Base-by-base conservation (phyloP, 371 early-diverging fungal genomes). In the Nosema granulosis region DNA sequence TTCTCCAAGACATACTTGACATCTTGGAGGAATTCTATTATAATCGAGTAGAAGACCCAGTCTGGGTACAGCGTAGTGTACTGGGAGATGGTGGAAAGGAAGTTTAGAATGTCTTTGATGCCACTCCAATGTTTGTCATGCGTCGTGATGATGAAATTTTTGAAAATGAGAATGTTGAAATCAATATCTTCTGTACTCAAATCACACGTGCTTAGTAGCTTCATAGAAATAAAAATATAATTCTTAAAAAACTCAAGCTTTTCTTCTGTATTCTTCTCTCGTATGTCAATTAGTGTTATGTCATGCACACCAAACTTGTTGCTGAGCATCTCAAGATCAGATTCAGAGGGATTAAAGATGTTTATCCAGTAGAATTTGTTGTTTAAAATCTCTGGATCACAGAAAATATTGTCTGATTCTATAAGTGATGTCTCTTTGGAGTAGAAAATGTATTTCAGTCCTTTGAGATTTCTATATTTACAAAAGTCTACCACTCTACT, bases 1-100 rank as follows among this genome's bases (percentile, higher is more conserved):
- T 56, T 51, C 16, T 80, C 79, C 29, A 59, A 52, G 2, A 80
- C 62, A 37, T 72, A 68, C 58, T 80, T 79, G 12, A 84, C 69
- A 75, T 84, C 84, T 70, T 84, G 84, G 18, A 84, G 43, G 51
- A 84, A 84, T 69, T 84, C 84, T 28, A 84, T 78, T 11, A 84
- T 74, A 54, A 84, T 75, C 0, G 82, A 82, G 58, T 74, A 82
- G 43, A 84, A 71, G 1, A 82, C 82, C 84, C 84, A 84, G 13
- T 80, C 77, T 12, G 84, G 84, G 43, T 69, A 72, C 6, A 82
- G 49, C 2, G 52, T 56, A 24, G 84, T 80, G 66, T 78, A 62
- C 37, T 50, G n/a, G 37, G 76, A 77, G 3, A 82, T 75, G 3
- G 81, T 61, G n/a, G 69, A 71, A 26, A 82, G 57, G 50, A 84